These are phyloP conservation scores for Arabis alpina DNA, from an alignment of 345 rosid genomes.

Conservation along the genomic window DNA sequence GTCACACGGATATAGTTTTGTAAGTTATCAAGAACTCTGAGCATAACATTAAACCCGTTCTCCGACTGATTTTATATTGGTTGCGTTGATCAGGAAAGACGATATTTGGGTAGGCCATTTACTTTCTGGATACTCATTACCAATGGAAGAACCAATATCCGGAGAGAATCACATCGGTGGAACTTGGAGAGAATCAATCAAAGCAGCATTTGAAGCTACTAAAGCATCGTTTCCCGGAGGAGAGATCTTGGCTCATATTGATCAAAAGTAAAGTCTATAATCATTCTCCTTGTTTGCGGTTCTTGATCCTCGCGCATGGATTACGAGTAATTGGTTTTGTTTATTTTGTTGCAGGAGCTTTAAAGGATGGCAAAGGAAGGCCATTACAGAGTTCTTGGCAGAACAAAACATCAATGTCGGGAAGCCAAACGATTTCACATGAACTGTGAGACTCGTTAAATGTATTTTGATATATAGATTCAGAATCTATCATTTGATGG, in stretches of 20 bases:
- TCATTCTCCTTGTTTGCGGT: conserved; percentile 1
- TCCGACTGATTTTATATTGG: neutral
- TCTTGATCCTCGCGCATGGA: neutral
- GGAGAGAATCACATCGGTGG: conserved; percentile 58
- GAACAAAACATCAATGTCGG: conserved; percentile 68
- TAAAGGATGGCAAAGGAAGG: conserved; percentile 90
- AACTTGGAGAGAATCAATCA: conserved; percentile 79
- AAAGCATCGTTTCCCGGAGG: conserved; percentile 81
- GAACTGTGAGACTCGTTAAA: conserved; percentile 12
- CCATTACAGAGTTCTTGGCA: conserved; percentile 60
- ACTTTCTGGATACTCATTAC: conserved; percentile 84
- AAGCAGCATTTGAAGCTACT: conserved; percentile 82
- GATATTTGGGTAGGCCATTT: conserved; percentile 90
- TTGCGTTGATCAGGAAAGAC: conserved; percentile 56
- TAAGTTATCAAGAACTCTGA: conserved; percentile 49
- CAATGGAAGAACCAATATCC: conserved; percentile 74
- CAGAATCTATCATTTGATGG: conserved; percentile 17
- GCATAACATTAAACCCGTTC: neutral
- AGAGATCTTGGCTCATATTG: conserved; percentile 86
- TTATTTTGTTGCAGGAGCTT: conserved; percentile 65
- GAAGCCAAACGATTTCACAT: conserved; percentile 63
- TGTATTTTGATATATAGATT: conserved; percentile 1
- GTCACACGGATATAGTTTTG: conserved; percentile 84
- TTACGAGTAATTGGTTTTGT: neutral
- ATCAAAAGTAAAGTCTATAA: conserved; percentile 74